These are phyloP conservation scores for Epichloe scottii DNA, from an alignment of 2,329 filamentous ascomycete genomes.

Conservation along the genomic window DNA sequence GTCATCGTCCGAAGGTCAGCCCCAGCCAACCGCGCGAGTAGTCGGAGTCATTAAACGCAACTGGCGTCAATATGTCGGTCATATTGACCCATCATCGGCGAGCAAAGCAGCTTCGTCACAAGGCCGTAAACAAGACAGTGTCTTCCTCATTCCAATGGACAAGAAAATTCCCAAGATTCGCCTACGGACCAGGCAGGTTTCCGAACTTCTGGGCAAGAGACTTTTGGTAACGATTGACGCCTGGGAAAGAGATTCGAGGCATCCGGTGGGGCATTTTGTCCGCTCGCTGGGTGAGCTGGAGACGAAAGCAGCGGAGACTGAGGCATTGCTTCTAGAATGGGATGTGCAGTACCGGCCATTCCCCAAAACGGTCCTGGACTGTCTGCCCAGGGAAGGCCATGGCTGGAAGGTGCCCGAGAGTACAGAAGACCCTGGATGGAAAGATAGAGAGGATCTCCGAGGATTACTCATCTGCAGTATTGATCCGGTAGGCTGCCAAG, in stretches of 20 bases:
- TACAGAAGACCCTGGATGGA: slow-evolving; percentile 75
- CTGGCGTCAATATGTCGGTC: slow-evolving; percentile 95
- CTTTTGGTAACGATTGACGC: slow-evolving; percentile 87
- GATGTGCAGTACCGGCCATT: slow-evolving; percentile 97
- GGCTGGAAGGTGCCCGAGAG: slow-evolving; percentile 84
- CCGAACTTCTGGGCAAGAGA: slow-evolving; percentile 79
- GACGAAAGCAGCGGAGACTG: slow-evolving; percentile 94
- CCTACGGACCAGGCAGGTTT: slow-evolving; percentile 79
- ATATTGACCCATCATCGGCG: slow-evolving; percentile 79
- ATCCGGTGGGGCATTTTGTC: slow-evolving; percentile 88
- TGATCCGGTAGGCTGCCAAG: slow-evolving; percentile 88
- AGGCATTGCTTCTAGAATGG: slow-evolving; percentile 85
- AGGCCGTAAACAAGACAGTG: slow-evolving; percentile 75
- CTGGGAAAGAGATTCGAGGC: slow-evolving; percentile 87
- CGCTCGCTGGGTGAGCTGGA: slow-evolving; percentile 87
- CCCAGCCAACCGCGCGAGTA: slow-evolving; percentile 83
- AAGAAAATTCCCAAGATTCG: slow-evolving; percentile 95
- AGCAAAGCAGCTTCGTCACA: slow-evolving; percentile 59
- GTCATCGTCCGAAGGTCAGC: slow-evolving; percentile 59
- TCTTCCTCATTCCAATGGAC: slow-evolving; percentile 96
- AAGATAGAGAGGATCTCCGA: slow-evolving; percentile 69
- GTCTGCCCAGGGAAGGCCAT: slow-evolving; percentile 80
- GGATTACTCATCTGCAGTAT: slow-evolving; percentile 91
- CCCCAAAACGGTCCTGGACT: slow-evolving; percentile 89
- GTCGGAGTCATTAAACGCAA: slow-evolving; percentile 91